Evolutionary conservation across 2,329 filamentous ascomycete species (phyloP).

Genomic region (Onygena corvina): DNA sequence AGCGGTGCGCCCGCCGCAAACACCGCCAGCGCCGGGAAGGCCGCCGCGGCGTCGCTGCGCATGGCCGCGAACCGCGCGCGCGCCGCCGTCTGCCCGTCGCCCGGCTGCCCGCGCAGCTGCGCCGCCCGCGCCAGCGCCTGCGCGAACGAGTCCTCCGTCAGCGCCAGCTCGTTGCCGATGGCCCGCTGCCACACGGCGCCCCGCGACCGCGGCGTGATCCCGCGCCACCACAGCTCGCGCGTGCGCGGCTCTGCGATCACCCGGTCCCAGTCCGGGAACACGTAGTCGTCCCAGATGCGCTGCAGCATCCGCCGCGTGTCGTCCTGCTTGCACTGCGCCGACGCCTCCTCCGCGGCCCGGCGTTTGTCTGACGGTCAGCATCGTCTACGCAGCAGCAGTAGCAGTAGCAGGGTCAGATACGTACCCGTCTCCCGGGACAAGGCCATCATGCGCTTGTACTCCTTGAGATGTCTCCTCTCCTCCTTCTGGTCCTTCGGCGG

Average conservation of each 20-base stretch:
- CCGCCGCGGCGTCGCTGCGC: constrained; percentile 40
- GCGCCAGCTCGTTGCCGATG: constrained; percentile 49
- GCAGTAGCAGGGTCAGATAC: constrained; percentile 15
- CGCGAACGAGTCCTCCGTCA: constrained; percentile 44
- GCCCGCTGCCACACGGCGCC: constrained; percentile 49
- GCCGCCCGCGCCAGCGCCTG: constrained; percentile 47
- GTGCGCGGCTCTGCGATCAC: constrained; percentile 44
- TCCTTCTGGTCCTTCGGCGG: constrained; percentile 69
- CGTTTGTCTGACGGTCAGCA: constrained; percentile 35
- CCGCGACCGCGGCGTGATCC: constrained; percentile 45
- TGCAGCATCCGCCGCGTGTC: constrained; percentile 43
- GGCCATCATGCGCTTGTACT: constrained; percentile 57
- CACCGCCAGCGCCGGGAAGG: constrained; percentile 48
- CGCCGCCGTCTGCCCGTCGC: constrained; percentile 31
- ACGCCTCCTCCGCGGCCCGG: constrained; percentile 37
- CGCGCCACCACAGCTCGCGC: constrained; percentile 54
- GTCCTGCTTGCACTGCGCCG: constrained; percentile 39
- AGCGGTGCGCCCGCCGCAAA: constrained; percentile 45
- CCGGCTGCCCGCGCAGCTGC: constrained; percentile 34
- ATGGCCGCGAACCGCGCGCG: constrained; percentile 45
- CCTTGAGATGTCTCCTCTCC: constrained; percentile 73
- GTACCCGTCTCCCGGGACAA: constrained; percentile 46
- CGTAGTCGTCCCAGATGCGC: constrained; percentile 50
- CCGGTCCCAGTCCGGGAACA: constrained; percentile 48
- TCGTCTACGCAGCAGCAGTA: neutral